phyloP scores from a whole-genome alignment of 345 rosid species.

The Gossypium longicalyx region DNA sequence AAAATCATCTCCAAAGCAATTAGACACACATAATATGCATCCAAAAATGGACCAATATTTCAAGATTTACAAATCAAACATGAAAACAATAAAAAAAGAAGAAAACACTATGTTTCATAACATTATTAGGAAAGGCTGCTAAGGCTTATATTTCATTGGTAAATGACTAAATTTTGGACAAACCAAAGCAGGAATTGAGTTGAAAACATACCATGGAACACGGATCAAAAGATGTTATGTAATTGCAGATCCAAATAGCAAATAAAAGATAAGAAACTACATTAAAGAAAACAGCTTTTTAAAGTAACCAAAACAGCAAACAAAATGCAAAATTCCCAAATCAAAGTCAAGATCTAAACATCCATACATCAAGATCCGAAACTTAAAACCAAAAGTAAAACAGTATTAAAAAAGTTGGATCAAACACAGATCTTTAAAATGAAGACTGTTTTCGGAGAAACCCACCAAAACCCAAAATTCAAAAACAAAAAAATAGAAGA shows the following conservation, averaged over 20 bases:
- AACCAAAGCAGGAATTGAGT: neutral
- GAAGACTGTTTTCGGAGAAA: neutral
- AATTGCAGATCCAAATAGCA: constrained; percentile 18
- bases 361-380: neutral
- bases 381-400: neutral
- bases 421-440: constrained; percentile 13
- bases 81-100: neutral
- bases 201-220: neutral
- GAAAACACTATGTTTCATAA: neutral
- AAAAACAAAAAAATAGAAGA: neutral
- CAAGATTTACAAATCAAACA: neutral
- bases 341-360: constrained; percentile 8
- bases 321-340: constrained; percentile 7
- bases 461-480: neutral
- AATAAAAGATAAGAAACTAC: neutral
- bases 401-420: neutral
- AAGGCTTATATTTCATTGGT: neutral
- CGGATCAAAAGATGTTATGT: constrained; percentile 16
- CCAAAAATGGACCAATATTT: neutral
- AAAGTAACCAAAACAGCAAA: too few species aligned
- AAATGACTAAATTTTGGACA: neutral
- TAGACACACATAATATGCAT: too few species aligned
- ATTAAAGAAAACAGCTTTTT: neutral
- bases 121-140: neutral
- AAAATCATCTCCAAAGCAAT: too few species aligned